Evolutionary conservation across 2,329 filamentous ascomycete species (phyloP).

Genomic region (Talaromyces marneffei): DNA sequence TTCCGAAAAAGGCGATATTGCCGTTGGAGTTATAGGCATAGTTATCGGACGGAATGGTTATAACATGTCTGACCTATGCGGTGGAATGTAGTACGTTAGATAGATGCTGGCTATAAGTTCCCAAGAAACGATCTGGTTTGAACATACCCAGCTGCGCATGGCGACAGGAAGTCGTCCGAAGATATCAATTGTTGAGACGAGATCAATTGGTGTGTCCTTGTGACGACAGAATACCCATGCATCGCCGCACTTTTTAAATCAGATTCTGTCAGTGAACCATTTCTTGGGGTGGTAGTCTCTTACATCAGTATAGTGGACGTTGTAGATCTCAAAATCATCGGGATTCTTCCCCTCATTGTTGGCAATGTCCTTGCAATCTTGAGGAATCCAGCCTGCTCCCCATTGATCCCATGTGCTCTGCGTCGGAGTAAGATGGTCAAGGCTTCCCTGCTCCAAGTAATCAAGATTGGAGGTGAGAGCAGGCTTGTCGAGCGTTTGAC

Average conservation of each 20-base stretch:
- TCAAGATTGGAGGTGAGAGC: slow-evolving; percentile 6
- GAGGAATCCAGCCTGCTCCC: slow-evolving; percentile 6
- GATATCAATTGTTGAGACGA: slow-evolving; percentile 7
- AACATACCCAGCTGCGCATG: slow-evolving; percentile 12
- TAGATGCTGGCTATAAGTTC: too few relatives aligned
- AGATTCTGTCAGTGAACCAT: neutral
- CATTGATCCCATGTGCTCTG: slow-evolving; percentile 6
- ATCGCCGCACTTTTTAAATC: slow-evolving; percentile 2
- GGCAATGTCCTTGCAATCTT: slow-evolving; percentile 9
- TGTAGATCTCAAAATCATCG: slow-evolving; percentile 12
- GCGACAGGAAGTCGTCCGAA: slow-evolving; percentile 10
- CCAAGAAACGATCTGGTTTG: neutral
- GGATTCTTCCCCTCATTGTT: slow-evolving; percentile 9
- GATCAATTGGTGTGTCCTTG: neutral
- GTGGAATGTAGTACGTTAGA: neutral
- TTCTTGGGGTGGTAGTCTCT: neutral
- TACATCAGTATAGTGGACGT: slow-evolving; percentile 7
- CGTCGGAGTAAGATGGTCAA: neutral
- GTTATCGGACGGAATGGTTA: slow-evolving; percentile 4
- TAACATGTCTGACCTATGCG: slow-evolving; percentile 7
- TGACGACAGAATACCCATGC: slow-evolving; percentile 12
- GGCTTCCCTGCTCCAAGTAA: slow-evolving; percentile 4
- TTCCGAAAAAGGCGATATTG: slow-evolving; percentile 11
- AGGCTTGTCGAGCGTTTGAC: slow-evolving; percentile 8
- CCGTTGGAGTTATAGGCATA: slow-evolving; percentile 10